A percentile compares a stretch with the other conserved stretches of the same genome.
These are phyloP conservation scores for Ministeria vibrans DNA, from an alignment of 78 protist species.

Conservation along the genomic window DNA sequence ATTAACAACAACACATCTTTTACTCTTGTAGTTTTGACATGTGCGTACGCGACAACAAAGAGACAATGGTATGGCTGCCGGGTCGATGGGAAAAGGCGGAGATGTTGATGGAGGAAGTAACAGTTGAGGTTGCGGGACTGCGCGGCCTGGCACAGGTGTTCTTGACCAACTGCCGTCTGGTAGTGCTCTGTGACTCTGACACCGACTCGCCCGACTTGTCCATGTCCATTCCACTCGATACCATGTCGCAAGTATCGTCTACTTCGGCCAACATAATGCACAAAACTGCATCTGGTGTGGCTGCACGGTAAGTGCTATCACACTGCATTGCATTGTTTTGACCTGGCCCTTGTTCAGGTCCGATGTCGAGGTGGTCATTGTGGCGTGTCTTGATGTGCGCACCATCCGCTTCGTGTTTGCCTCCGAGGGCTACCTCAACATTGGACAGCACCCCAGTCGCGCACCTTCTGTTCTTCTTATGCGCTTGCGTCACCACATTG, in stretches of 20 bases:
- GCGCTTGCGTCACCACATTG: too few relatives aligned
- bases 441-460: too few relatives aligned
- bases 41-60: too few relatives aligned
- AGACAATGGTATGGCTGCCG: too few relatives aligned
- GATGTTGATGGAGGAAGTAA: neutral
- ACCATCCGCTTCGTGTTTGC: too few relatives aligned
- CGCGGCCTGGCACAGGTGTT: neutral
- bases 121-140: neutral
- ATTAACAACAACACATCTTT: too few relatives aligned
- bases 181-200: neutral
- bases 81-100: neutral
- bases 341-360: neutral
- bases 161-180: constrained; percentile 1
- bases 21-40: too few relatives aligned
- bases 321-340: neutral
- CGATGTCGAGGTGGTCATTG: neutral
- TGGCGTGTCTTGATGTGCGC: too few relatives aligned
- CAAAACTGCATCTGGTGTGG: neutral
- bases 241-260: neutral
- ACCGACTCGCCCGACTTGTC: neutral
- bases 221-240: neutral
- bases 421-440: too few relatives aligned
- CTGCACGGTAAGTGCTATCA: neutral
- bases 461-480: too few relatives aligned
- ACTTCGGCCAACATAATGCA: neutral